Base-by-base conservation (phyloP, 2,329 filamentous ascomycete genomes). In the Penicillium sp. region DNA sequence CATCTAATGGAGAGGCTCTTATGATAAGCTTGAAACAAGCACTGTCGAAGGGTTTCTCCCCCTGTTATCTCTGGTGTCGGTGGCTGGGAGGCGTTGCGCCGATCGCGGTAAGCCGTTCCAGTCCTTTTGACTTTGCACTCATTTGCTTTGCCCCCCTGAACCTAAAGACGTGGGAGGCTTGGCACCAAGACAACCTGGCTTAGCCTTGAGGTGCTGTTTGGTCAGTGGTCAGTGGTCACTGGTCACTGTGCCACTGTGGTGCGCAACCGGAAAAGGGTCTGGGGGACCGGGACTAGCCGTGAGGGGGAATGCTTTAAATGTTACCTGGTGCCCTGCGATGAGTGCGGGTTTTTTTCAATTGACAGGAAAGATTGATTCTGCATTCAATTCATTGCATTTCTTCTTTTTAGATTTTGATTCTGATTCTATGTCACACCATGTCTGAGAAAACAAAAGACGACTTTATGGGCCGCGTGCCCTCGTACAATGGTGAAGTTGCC, bases 381-480 rank as follows among this genome's bases (percentile, higher is more conserved):
- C 14, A 31, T 47, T 47, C 25, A 47, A 17, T 47, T 17, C 12
- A 11, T 41, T 38, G 12, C 22, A 28, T 54, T 22, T 22, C 25
- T 59, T 20, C 8, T 35, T 52, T 22, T 25, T 22, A 7, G 2
- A 8, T 34, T 20, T 39, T n/a, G 12, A 4, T 37, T 28, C 7
- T 15, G 4, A 34, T n/a, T 55, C 14, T 28, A 39, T 48, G 35
- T 20, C 15, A 38, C 39, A 58, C 14, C 10, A 58, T 61, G 42
- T 57, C 28, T 1, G 59, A 59, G 15, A 51, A 62, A 50, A 60
- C 57, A 28, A 12, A 58, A 25, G 51, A 55, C 1, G 54, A 58
- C 17, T 25, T 54, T 5, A 34, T 62, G 12, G 45, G 51, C 25
- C 51, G 41, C 0, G 49, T 49, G 11, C 41, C 51, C 4, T 54